Evolutionary conservation across 2,329 filamentous ascomycete genomes (phyloP), one percentile per base, ranked within the genome.

Genomic region (Hypoxylon sp.): DNA sequence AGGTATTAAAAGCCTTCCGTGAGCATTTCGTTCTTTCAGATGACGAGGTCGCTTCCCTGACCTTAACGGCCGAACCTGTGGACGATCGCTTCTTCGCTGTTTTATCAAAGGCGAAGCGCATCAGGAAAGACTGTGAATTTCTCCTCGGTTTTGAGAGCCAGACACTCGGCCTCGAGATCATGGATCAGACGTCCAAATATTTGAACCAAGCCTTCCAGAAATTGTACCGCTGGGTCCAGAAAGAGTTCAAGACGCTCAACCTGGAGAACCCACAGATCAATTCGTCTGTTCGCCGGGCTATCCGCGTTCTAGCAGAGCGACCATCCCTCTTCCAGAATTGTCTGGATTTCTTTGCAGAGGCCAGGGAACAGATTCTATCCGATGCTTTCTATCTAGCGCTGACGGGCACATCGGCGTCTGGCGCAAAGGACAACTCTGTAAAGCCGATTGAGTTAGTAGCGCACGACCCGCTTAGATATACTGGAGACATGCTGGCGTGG

Each of bases 401-500:
- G 55, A 98, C 94, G 0, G 95, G 95, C 39, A 86, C 84, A 1
- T 83, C 86, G 11, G 82, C 87, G 5, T 86, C 85, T 10, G 87
- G 88, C 0, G 84, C 85, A 26, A 85, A 86, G 48, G 88, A 92
- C 68, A 82, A 83, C 24, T 86, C 87, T 2, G 84, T 91, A 37
- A 98, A 98, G 77, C 95, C 96, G 0, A 99, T 99, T 70, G 95
- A 99, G 77, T 88, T 98, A 74, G 92, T 91, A 10, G 95, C 96
- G 0, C 95, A 98, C 78, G 96, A 99, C 76, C 91, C 94, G 0
- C 82, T 98, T 26, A 90, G 96, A 19, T 98, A 98, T 78, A 90
- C 97, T 2, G 94, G 96, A 58, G 96, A 99, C 77, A 99, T 99
- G 94, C 86, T 99, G 13, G 96, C 96, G 4, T 99, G 96, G 96